A percentile compares a stretch with the other conserved stretches of the same genome.
Evolutionary conservation across 108 stramenopile species (phyloP).

Genomic region (Aurantiochytrium sp.): DNA sequence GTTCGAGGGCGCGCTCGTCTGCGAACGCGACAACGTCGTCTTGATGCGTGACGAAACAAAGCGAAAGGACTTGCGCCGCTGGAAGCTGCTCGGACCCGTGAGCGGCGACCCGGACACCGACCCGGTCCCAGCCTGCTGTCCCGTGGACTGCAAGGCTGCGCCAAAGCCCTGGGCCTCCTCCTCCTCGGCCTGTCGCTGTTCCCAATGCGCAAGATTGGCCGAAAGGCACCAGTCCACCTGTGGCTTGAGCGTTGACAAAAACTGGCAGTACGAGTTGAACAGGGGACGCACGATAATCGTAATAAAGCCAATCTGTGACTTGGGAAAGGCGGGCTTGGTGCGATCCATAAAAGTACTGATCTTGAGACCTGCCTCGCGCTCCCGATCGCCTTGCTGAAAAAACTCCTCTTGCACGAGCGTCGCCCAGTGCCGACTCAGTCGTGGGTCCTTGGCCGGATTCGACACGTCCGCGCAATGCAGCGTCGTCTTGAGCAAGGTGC

Average conservation of each 20-base stretch:
- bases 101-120: not conserved
- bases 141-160: no score
- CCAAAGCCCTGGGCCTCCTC: not conserved
- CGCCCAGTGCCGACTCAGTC: conserved; percentile 22
- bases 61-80: not conserved
- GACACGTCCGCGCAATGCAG: conserved; percentile 34
- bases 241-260: not conserved
- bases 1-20: not conserved
- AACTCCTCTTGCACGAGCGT: conserved; percentile 27
- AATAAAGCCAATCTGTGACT: conserved; percentile 49
- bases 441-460: not conserved
- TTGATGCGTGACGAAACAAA: not conserved
- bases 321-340: not conserved
- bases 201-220: not conserved
- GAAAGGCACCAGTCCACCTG: conserved; percentile 12
- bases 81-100: not conserved
- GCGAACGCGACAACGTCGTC: not conserved
- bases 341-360: conserved; percentile 37
- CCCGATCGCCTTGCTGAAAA: conserved; percentile 27
- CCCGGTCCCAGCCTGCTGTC: no score
- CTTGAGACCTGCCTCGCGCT: conserved; percentile 20
- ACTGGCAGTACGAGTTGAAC: not conserved
- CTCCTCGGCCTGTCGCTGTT: not conserved
- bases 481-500: not conserved
- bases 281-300: conserved; percentile 52